Percentiles rank a stretch among this genome's conserved stretches.
phyloP scores from a whole-genome alignment of 169 alveolate species.

The Plasmodium blacklocki region DNA sequence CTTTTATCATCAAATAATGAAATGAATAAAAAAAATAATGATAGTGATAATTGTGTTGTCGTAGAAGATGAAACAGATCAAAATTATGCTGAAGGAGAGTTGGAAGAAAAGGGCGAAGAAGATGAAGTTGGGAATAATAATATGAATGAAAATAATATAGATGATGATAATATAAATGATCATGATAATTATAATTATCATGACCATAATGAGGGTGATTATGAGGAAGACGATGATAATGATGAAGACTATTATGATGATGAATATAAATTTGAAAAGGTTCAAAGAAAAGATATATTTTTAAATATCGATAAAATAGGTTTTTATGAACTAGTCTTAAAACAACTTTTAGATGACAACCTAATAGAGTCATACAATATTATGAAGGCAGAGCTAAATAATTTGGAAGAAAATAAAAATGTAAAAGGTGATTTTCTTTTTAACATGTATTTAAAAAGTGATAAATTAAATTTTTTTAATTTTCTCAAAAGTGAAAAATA shows the following conservation, averaged over 20 bases:
- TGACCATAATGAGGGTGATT: background rate
- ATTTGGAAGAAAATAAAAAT: conserved; percentile 35
- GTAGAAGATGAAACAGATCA: background rate
- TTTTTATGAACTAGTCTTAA: conserved; percentile 52
- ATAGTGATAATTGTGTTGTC: background rate
- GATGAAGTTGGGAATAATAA: background rate
- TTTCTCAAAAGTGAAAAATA: background rate
- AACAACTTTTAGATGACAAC: conserved; percentile 49
- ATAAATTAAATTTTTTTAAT: no score
- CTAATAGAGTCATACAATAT: conserved; percentile 35
- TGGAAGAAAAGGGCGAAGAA: background rate
- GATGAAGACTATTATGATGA: background rate
- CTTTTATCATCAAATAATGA: conserved; percentile 17
- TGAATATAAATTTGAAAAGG: background rate
- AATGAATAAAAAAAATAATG: background rate
- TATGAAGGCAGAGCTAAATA: conserved; percentile 24
- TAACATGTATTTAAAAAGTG: conserved; percentile 12
- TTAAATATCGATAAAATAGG: conserved; percentile 37
- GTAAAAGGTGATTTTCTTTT: conserved; percentile 34
- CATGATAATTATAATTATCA: background rate
- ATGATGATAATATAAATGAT: background rate
- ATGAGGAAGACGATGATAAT: background rate
- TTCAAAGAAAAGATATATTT: background rate
- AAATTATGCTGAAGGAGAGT: background rate
- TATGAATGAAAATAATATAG: background rate